Conservation (phyloP, 192 early-diverging fungal species). For the Linnemannia hyalina region DNA sequence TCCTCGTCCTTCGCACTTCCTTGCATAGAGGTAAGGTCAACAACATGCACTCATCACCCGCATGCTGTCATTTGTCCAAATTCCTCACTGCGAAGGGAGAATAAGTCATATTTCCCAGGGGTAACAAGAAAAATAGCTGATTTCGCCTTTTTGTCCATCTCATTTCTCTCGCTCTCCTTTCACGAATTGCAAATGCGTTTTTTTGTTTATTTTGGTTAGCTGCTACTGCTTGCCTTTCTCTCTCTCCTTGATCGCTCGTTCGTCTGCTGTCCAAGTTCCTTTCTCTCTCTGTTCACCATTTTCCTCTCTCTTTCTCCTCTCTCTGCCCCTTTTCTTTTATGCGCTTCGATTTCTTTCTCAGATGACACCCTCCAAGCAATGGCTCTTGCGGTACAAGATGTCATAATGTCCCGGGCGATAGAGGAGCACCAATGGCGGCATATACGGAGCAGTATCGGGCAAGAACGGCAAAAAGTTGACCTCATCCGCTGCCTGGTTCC, state of each 20-base stretch:
- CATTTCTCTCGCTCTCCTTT: neutral
- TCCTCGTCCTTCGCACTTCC: neutral
- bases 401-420: constrained; percentile 82
- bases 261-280: neutral
- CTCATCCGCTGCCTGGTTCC: constrained; percentile 60
- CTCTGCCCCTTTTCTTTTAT: constrained; percentile 1
- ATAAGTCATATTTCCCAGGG: neutral
- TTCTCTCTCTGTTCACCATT: neutral
- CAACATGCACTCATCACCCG: neutral
- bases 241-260: neutral
- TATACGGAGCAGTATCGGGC: constrained; percentile 63
- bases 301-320: neutral
- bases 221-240: neutral
- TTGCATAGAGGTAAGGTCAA: too few species aligned
- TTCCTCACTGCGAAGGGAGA: neutral
- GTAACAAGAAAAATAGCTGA: neutral
- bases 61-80: neutral
- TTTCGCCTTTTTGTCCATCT: neutral
- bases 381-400: constrained; percentile 72
- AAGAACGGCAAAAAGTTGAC: constrained; percentile 84
- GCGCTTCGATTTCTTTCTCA: constrained; percentile 2
- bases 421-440: constrained; percentile 59
- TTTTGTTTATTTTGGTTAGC: neutral
- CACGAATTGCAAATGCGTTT: neutral
- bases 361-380: constrained; percentile 51